phyloP scores from a whole-genome alignment of 768 basidiomycete species.

The Clitopilus passeckerianus region DNA sequence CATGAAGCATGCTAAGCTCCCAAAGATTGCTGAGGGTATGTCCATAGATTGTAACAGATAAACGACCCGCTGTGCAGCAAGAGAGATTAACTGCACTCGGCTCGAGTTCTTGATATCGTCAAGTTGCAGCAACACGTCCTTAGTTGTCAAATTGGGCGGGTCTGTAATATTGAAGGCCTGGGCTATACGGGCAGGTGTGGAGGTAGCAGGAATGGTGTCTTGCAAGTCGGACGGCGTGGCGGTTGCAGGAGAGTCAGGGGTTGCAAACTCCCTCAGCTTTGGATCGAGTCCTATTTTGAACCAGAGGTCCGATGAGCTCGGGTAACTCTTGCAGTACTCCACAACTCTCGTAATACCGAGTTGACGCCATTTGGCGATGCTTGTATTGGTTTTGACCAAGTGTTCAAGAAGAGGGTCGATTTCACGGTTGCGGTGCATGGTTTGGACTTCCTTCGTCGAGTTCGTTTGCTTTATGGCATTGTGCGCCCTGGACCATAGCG shows the following conservation, averaged over 20 bases:
- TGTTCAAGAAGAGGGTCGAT: neutral
- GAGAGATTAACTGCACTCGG: neutral
- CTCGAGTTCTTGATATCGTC: neutral
- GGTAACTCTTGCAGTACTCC: neutral
- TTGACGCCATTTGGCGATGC: neutral
- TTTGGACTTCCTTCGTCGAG: neutral
- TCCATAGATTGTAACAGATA: neutral
- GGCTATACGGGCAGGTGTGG: too few relatives aligned
- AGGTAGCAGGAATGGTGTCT: too few relatives aligned
- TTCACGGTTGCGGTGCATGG: neutral
- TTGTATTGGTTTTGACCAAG: neutral
- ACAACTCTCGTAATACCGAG: neutral
- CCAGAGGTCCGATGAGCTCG: neutral
- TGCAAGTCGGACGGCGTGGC: too few relatives aligned
- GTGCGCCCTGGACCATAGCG: neutral
- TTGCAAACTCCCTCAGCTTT: too few relatives aligned
- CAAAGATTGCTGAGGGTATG: slow-evolving; percentile 9
- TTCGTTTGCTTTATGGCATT: neutral
- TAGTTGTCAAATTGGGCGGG: too few relatives aligned
- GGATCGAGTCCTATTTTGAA: neutral
- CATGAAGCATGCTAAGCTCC: slow-evolving; percentile 12
- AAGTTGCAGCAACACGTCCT: too few relatives aligned
- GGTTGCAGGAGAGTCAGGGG: too few relatives aligned
- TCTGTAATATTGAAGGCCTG: too few relatives aligned
- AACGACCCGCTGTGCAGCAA: neutral